phyloP scores from a whole-genome alignment of 441 rosid genomes.

The Gossypium trilobum region DNA sequence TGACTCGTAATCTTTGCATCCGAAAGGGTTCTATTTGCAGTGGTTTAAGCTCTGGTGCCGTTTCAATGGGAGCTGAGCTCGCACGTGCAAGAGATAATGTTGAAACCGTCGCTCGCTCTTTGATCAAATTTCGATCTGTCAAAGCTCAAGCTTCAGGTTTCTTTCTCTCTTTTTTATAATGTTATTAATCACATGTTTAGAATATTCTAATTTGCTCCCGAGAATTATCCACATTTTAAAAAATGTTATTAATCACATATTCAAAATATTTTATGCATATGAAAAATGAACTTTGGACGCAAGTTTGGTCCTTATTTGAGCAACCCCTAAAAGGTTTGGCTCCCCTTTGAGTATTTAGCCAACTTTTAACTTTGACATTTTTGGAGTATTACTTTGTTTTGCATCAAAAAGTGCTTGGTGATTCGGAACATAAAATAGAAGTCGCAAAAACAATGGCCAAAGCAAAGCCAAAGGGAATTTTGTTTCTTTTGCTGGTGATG shows the following conservation, averaged over 20 bases:
- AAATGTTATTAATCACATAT: not conserved
- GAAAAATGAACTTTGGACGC: not conserved
- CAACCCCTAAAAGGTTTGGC: not conserved
- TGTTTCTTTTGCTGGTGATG: not conserved
- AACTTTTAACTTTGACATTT: not conserved
- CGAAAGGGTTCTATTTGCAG: constrained; percentile 21
- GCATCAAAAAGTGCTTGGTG: not conserved
- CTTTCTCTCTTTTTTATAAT: constrained; percentile 11
- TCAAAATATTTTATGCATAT: not conserved
- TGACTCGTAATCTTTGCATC: constrained; percentile 22
- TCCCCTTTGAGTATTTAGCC: not conserved
- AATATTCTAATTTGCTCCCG: not conserved
- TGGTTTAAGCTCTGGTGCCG: constrained; percentile 26
- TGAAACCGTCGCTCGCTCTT: constrained; percentile 26
- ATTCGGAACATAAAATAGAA: not conserved
- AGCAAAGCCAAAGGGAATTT: not conserved
- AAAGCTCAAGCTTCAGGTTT: constrained; percentile 64
- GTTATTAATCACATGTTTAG: not conserved
- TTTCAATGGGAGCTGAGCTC: constrained; percentile 53
- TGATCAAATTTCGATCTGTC: constrained; percentile 56
- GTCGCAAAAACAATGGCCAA: not conserved
- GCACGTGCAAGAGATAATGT: constrained; percentile 34
- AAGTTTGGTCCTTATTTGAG: not conserved
- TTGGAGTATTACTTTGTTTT: not conserved
- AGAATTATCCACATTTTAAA: not conserved